Percentiles rank a stretch among this genome's conserved stretches.
phyloP scores from a whole-genome alignment of 2,329 filamentous ascomycete species.

The Bipolaris oryzae region DNA sequence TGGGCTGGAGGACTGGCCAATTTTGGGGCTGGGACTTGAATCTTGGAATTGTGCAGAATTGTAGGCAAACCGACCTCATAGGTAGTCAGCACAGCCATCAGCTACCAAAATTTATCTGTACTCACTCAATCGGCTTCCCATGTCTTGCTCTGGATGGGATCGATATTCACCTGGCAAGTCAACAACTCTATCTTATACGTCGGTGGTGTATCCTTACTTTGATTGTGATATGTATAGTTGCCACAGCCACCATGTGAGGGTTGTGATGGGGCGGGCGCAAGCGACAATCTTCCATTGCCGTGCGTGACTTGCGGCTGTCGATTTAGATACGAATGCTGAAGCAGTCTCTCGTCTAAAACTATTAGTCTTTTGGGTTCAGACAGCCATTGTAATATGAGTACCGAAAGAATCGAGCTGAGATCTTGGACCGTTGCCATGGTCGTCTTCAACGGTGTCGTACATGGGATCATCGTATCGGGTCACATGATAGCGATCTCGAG shows the following conservation, averaged over 20 bases:
- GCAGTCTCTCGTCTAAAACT: slow-evolving; percentile 44
- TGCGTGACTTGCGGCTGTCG: slow-evolving; percentile 44
- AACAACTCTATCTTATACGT: not conserved
- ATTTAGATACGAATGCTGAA: slow-evolving; percentile 40
- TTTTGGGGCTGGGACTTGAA: slow-evolving; percentile 40
- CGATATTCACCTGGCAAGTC: slow-evolving; percentile 7
- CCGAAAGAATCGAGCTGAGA: slow-evolving; percentile 57
- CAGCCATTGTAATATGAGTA: slow-evolving; percentile 31
- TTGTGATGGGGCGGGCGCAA: slow-evolving; percentile 33
- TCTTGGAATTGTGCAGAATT: slow-evolving; percentile 21
- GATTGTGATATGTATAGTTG: not conserved
- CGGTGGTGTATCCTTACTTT: not conserved
- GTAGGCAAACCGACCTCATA: slow-evolving; percentile 32
- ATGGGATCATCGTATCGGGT: slow-evolving; percentile 19
- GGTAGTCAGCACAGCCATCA: slow-evolving; percentile 1
- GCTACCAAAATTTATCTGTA: not conserved
- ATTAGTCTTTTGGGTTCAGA: not conserved
- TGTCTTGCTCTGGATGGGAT: not conserved
- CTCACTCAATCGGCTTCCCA: slow-evolving; percentile 16
- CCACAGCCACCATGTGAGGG: slow-evolving; percentile 3
- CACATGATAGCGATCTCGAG: slow-evolving; percentile 35
- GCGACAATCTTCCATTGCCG: slow-evolving; percentile 47
- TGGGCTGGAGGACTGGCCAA: slow-evolving; percentile 49
- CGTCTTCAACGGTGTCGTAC: slow-evolving; percentile 36
- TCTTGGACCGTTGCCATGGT: slow-evolving; percentile 21